Evolutionary conservation across 2,329 filamentous ascomycete genomes (phyloP), one percentile per base, ranked within the genome.

Genomic region (Thelonectria discophora): DNA sequence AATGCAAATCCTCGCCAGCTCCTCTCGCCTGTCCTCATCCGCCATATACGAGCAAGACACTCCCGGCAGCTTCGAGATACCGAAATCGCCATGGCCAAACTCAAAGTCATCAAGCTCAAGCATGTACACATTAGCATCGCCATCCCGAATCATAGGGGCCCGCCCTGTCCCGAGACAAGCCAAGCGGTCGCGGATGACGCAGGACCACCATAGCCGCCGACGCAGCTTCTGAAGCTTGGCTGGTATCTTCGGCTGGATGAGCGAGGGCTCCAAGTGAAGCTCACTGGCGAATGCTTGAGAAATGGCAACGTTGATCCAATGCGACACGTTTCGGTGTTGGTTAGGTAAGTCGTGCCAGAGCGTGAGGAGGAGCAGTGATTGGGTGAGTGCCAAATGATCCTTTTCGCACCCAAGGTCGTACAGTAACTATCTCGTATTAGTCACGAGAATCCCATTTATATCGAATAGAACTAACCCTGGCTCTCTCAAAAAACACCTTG

Each of bases 121-220:
- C 91, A 97, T 94, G 1, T 93, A 91, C 39, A 97, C 93, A 73
- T 97, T 92, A 74, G 91, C 97, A 74, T 97, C 93, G 69, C 94
- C 91, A 63, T 93, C 89, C 80, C 95, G 94, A 76, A 97, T 95
- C 49, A 93, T 85, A 32, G 93, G 96, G 2, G 93, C 93, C 54
- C 94, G 87, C 52, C 94, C 88, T 93, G 97, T 97, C 53, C 93
- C 94, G 10, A 97, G 81, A 1, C 94, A 94, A 62, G 97, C 92
- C 43, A 97, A 83, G 48, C 93, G 90, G 77, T 97, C 94, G 50
- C 94, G 90, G 86, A 97, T 97, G 72, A 96, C 96, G 65, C 92
- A 96, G 27, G 91, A 95, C 94, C 94, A 97, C 94, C 94, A 97
- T 69, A 97, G 94, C 48, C 93, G 86, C 78, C 96, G 97, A 90